Evolutionary conservation across 345 rosid genomes (phyloP), one percentile per base, ranked within the genome.

Genomic region (Acer saccharum): DNA sequence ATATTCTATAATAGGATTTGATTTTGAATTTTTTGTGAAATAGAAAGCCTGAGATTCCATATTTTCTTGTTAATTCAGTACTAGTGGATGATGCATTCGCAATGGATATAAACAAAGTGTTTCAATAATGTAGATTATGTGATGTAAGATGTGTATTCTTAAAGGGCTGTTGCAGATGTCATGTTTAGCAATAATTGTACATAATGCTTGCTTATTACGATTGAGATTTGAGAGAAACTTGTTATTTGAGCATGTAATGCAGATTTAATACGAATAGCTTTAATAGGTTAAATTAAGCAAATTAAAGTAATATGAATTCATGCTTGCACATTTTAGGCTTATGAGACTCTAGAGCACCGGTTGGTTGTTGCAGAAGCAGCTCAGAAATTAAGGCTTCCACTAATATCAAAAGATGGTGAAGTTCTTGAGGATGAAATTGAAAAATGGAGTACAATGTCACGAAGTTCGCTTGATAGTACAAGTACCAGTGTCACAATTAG

Each of bases 281-380:
- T 17, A 8, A 12, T 70, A 61, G 58, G n/a, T 3, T 35, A 13
- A 17, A n/a, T 13, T 8, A 5, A 58, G 23, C 10, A 10, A 25
- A 20, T 60, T 50, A 23, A 50, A 72, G 77, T 69, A 41, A 2
- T n/a, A 8, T 41, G 58, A 35, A 20, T 18, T 50, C 73, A 25
- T 60, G 32, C 61, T 72, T 32, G 20, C 35, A 29, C 60, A 73
- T 82, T 61, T 44, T 80, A 96, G 99, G 97, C 91, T 76, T 94
- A 91, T 73, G 97, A 94, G 88, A 88, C 84, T 71, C 85, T 96
- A 75, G 98, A 96, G 87, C 98, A 94, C 76, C 91, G 94, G 29
- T 77, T 96, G 81, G 93, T 89, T 78, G 97, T 96, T 67, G 95
- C 99, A 29, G 99, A 96, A 88, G 97, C 97, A 21, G 97, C 98